Evolutionary conservation across 306 rosid genomes (phyloP).

Genomic region (Elaeagnus macrophylla): DNA sequence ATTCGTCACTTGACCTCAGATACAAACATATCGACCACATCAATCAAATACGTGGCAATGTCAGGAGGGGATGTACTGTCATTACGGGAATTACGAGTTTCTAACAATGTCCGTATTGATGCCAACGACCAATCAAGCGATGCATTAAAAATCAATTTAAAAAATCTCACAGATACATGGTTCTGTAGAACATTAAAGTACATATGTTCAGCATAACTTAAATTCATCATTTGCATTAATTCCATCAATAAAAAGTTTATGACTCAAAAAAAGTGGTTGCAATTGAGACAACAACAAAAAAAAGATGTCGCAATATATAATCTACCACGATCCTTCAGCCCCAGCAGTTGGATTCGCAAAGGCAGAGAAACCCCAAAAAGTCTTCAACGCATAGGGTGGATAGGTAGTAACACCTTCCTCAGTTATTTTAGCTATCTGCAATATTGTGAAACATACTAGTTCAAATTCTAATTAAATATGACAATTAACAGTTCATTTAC

Average conservation of each 20-base stretch:
- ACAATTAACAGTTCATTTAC: not conserved
- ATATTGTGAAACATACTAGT: conserved; percentile 24
- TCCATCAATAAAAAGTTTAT: not conserved
- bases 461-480: not conserved
- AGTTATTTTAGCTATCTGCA: conserved; percentile 72
- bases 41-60: too few species aligned
- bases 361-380: conserved; percentile 77
- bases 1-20: too few species aligned
- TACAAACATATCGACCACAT: too few species aligned
- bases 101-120: too few species aligned
- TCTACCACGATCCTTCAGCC: conserved; percentile 88
- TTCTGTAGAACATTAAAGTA: too few species aligned
- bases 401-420: conserved; percentile 62
- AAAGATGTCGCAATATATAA: not conserved
- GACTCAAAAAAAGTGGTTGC: not conserved
- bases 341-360: conserved; percentile 70
- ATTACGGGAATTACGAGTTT: too few species aligned
- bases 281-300: not conserved
- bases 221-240: not conserved
- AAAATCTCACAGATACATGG: too few species aligned
- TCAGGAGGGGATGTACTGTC: too few species aligned
- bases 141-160: too few species aligned
- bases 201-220: too few species aligned
- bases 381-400: conserved; percentile 67
- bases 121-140: too few species aligned